Evolutionary conservation across 352 stramenopile species (phyloP).

Genomic region (Globisporangium cederbergense): DNA sequence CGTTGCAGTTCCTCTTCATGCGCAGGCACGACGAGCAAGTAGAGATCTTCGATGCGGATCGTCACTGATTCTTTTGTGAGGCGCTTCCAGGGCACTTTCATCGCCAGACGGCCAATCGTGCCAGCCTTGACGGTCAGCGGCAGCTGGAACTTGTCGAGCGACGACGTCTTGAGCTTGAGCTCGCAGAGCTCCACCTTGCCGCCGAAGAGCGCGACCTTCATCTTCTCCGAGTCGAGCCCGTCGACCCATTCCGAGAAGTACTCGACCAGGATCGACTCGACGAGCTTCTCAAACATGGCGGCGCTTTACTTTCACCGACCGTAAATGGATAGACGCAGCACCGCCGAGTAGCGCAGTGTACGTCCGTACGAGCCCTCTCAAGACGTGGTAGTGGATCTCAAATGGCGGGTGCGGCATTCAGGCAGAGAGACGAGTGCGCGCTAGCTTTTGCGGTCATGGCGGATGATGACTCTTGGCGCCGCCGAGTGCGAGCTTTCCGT

Average conservation of each 20-base stretch:
- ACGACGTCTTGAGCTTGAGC: constrained; percentile 60
- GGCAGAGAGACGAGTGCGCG: neutral
- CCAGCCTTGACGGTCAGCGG: constrained; percentile 74
- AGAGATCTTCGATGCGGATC: constrained; percentile 75
- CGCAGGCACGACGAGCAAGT: constrained; percentile 62
- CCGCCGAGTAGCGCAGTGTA: neutral
- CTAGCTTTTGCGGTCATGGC: neutral
- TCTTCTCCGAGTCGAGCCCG: constrained; percentile 82
- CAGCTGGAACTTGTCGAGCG: constrained; percentile 77
- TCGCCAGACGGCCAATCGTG: constrained; percentile 55
- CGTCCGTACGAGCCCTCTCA: neutral
- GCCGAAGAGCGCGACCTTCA: constrained; percentile 81
- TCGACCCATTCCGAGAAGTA: constrained; percentile 87
- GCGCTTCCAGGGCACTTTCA: constrained; percentile 86
- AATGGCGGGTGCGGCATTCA: neutral
- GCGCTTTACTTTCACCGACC: neutral
- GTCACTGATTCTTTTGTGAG: constrained; percentile 75
- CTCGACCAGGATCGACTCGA: constrained; percentile 83
- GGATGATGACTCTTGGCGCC: constrained; percentile 15
- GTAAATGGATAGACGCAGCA: neutral
- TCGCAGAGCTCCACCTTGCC: constrained; percentile 83
- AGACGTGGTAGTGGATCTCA: neutral
- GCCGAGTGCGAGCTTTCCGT: constrained; percentile 11
- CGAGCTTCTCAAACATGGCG: constrained; percentile 82
- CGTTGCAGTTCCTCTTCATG: constrained; percentile 55